These are phyloP conservation scores for Lipomyces yamadae DNA, from an alignment of 805 yeast species.

Conservation along the genomic window DNA sequence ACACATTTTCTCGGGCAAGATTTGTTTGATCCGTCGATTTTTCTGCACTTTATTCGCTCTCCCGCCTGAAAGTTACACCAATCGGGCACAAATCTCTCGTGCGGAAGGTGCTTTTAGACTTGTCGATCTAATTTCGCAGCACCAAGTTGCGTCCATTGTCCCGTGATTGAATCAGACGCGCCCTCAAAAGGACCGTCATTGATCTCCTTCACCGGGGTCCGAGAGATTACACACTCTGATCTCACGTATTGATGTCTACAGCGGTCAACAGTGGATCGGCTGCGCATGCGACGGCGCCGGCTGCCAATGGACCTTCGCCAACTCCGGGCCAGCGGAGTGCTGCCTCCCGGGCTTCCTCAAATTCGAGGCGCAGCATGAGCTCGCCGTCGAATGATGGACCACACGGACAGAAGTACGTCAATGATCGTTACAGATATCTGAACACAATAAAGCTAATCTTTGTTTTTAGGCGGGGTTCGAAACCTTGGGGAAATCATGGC, in stretches of 20 bases:
- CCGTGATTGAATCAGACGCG: not conserved
- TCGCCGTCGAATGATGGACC: conserved; percentile 32
- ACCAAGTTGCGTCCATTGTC: not conserved
- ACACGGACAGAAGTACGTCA: conserved; percentile 19
- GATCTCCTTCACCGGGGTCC: not conserved
- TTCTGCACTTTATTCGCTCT: not conserved
- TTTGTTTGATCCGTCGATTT: not conserved
- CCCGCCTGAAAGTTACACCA: not conserved
- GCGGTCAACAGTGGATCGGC: conserved; percentile 15
- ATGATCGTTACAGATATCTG: not conserved
- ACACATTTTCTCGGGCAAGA: not conserved
- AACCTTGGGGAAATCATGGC: conserved; percentile 19
- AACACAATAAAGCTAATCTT: not conserved
- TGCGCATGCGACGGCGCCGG: conserved; percentile 19
- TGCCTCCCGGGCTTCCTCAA: conserved; percentile 1
- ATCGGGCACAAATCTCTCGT: not conserved
- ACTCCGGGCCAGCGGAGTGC: conserved; percentile 2
- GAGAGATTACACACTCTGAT: not conserved
- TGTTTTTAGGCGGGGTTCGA: conserved; percentile 18
- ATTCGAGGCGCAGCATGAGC: conserved; percentile 21
- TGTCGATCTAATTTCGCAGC: not conserved
- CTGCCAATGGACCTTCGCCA: conserved; percentile 13
- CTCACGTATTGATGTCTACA: conserved; percentile 12
- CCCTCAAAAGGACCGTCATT: not conserved
- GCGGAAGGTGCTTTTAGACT: not conserved